These are phyloP conservation scores for Mesotaenium endlicherianum DNA, from an alignment of 139 green algal species.

Conservation along the genomic window DNA sequence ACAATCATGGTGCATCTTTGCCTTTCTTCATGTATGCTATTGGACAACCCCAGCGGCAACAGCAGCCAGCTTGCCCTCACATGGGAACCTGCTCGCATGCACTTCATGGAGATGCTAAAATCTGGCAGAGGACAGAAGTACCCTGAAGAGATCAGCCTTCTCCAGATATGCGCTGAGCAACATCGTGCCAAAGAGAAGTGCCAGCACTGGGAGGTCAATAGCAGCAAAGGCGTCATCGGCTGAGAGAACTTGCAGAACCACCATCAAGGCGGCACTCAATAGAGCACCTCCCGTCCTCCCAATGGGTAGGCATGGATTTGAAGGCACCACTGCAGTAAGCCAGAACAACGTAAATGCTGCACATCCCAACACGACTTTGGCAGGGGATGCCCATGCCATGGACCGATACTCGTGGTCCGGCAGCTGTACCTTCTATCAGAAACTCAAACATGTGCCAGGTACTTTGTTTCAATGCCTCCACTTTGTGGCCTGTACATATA, in stretches of 20 bases:
- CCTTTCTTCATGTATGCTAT: no score
- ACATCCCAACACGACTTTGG: not conserved
- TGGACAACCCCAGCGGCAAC: no score
- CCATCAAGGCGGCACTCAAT: not conserved
- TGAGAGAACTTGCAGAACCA: conserved; percentile 28
- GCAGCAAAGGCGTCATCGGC: conserved; percentile 9
- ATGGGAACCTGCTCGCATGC: no score
- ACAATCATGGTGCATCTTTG: no score
- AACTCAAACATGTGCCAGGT: no score
- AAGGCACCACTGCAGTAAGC: not conserved
- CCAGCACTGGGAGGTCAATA: conserved; percentile 5
- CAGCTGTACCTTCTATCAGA: no score
- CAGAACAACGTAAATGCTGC: conserved; percentile 12
- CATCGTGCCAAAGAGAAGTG: conserved; percentile 20
- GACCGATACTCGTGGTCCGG: no score
- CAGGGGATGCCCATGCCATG: not conserved
- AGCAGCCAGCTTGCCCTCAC: no score
- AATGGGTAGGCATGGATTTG: not conserved
- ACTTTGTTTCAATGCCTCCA: no score
- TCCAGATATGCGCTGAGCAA: conserved; percentile 9
- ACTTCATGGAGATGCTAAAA: no score
- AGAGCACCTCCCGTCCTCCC: not conserved
- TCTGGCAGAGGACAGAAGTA: no score
- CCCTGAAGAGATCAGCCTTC: not conserved
- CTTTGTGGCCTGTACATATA: no score